These are phyloP conservation scores for Wallacemonas rigidus DNA, from an alignment of 208 protist species.

Conservation along the genomic window DNA sequence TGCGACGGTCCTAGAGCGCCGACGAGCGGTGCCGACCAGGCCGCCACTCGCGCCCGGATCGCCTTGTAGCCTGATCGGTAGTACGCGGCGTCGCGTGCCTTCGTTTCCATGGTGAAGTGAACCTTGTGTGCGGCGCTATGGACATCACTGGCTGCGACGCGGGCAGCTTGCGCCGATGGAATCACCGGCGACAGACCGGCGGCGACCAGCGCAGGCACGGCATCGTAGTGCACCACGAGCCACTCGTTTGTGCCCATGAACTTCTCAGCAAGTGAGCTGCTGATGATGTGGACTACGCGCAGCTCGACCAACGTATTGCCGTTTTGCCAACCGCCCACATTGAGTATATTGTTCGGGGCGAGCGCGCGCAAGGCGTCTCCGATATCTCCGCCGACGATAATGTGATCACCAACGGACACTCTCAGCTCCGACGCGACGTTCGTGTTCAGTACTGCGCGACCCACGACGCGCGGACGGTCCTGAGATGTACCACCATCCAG, in stretches of 20 bases:
- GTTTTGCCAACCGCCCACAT: constrained; percentile 8
- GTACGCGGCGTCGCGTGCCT: constrained; percentile 36
- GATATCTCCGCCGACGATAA: constrained; percentile 28
- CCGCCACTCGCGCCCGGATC: constrained; percentile 41
- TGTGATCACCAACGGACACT: constrained; percentile 30
- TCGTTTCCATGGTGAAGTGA: constrained; percentile 44
- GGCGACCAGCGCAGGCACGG: constrained; percentile 27
- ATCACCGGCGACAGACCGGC: constrained; percentile 31
- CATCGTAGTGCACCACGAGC: constrained; percentile 32
- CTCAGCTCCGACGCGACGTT: constrained; percentile 1
- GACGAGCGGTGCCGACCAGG: constrained; percentile 54
- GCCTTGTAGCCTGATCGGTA: constrained; percentile 36
- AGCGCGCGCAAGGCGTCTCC: constrained; percentile 20
- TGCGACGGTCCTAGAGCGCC: constrained; percentile 66
- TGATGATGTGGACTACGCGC: constrained; percentile 21
- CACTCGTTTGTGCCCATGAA: constrained; percentile 25
- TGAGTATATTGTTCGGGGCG: neutral
- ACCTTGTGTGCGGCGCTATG: constrained; percentile 35
- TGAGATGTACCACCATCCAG: too few relatives aligned
- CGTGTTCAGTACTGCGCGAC: neutral
- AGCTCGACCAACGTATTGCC: constrained; percentile 28
- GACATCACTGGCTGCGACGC: constrained; percentile 19
- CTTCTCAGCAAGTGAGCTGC: constrained; percentile 20
- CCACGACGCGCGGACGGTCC: neutral
- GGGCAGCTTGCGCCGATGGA: constrained; percentile 1